Base-by-base conservation (phyloP, 345 rosid species). In the Pistacia vera region DNA sequence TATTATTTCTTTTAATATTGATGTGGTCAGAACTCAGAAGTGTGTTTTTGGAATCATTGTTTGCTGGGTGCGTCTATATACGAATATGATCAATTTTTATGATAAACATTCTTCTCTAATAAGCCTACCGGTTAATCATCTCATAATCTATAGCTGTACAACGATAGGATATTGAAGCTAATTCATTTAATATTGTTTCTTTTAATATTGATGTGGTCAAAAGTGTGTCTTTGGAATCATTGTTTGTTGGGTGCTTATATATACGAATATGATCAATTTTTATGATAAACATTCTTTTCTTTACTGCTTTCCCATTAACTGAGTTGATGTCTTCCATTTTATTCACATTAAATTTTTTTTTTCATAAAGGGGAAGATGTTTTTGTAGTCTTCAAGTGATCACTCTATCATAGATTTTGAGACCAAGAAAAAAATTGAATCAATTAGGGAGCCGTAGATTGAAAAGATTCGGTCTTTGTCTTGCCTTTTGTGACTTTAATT, bases 11-110 rank as follows among this genome's bases (percentile, higher is more conserved):
- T 66, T 35, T 18, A 59, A 22, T 77, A 72, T 76, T 86, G 83
- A 73, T 63, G 28, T 69, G 85, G 89, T 88, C 91, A 88, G 86
- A 88, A 81, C n/a, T n/a, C n/a, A n/a, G n/a, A n/a, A n/a, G 84
- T 65, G 41, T 63, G 74, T 49, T 33, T 36, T 67, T 68, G 82
- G 89, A 88, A 84, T 88, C 79, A 86, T 76, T 86, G 72, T 51
- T 57, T 72, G 52, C 76, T 70, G 72, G 71, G 85, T 83, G 77
- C 76, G 49, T 67, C 2, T 58, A 9, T 5, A 16, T 75, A 64
- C 69, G 75, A 60, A 63, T 55, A 61, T 68, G 41, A 22, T 22
- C 22, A 22, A 22, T 8, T 25, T 22, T 1, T 73, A 77, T 70
- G 60, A 65, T 71, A 71, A 68, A 20, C 73, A 68, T 84, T 75